A percentile compares a stretch with the other conserved stretches of the same genome.
phyloP scores from a whole-genome alignment of 2,329 filamentous ascomycete genomes.

The Gremmenia infestans region DNA sequence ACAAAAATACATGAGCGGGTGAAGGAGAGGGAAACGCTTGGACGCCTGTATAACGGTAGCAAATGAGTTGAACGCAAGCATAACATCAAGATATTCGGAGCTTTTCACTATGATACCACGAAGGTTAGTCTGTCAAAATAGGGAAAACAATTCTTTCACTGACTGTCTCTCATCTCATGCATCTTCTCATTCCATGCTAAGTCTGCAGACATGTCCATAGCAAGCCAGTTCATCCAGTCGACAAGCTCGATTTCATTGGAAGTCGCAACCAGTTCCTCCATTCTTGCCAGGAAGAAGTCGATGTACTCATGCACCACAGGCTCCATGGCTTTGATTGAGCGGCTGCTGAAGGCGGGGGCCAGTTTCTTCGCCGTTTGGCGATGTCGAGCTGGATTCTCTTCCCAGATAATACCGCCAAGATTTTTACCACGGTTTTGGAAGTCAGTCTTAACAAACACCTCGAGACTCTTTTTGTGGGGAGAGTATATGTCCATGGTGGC shows the following conservation, averaged over 20 bases:
- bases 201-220: conserved; percentile 7
- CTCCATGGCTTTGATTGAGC: conserved; percentile 1
- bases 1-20: background rate
- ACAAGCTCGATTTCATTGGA: background rate
- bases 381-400: conserved; percentile 2
- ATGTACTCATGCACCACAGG: conserved; percentile 1
- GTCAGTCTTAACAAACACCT: background rate
- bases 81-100: background rate
- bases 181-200: conserved; percentile 4
- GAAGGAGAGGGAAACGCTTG: background rate
- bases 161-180: conserved; percentile 6
- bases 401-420: conserved; percentile 1
- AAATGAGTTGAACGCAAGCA: background rate
- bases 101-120: background rate
- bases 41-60: background rate
- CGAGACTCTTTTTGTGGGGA: background rate
- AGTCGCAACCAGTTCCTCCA: background rate
- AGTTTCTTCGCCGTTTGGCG: conserved; percentile 4
- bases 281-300: conserved; percentile 1
- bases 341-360: background rate
- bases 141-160: background rate
- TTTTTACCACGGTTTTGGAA: background rate
- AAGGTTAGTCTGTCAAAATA: background rate
- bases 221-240: conserved; percentile 4
- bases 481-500: background rate